These are phyloP conservation scores for Nigrospora oryzae DNA, from an alignment of 2,329 filamentous ascomycete species.

Conservation along the genomic window DNA sequence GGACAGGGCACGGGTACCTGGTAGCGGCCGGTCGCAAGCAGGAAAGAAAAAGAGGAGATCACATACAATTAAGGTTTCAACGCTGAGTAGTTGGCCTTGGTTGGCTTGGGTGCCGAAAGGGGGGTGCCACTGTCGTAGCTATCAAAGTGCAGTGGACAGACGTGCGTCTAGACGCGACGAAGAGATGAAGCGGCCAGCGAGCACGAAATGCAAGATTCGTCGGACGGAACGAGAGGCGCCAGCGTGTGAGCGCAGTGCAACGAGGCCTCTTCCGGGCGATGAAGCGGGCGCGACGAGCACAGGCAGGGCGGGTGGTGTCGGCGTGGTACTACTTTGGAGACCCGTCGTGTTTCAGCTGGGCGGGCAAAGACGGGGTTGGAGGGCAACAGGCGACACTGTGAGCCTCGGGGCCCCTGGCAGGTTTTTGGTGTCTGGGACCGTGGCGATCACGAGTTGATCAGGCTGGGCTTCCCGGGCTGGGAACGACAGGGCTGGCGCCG, in stretches of 20 bases:
- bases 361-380: constrained; percentile 12
- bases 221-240: too few species aligned
- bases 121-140: too few species aligned
- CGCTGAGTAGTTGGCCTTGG: constrained; percentile 14
- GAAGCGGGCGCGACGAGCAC: background rate
- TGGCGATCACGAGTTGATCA: constrained; percentile 27
- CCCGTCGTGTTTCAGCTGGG: constrained; percentile 31
- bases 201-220: background rate
- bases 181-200: background rate
- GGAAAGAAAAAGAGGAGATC: constrained; percentile 22
- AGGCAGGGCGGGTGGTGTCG: constrained; percentile 10
- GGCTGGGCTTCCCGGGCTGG: too few species aligned
- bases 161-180: background rate
- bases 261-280: background rate
- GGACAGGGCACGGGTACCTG: constrained; percentile 10
- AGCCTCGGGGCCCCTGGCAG: constrained; percentile 3
- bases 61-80: constrained; percentile 36
- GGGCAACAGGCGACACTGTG: background rate
- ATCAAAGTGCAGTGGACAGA: too few species aligned
- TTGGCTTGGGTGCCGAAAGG: background rate
- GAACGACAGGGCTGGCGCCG: too few species aligned
- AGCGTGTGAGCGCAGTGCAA: too few species aligned
- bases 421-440: constrained; percentile 15
- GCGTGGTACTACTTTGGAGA: constrained; percentile 10
- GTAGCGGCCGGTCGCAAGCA: constrained; percentile 22